A percentile compares a stretch with the other conserved stretches of the same genome.
Conservation (phyloP, 345 rosid species). For the Linum tenue region DNA sequence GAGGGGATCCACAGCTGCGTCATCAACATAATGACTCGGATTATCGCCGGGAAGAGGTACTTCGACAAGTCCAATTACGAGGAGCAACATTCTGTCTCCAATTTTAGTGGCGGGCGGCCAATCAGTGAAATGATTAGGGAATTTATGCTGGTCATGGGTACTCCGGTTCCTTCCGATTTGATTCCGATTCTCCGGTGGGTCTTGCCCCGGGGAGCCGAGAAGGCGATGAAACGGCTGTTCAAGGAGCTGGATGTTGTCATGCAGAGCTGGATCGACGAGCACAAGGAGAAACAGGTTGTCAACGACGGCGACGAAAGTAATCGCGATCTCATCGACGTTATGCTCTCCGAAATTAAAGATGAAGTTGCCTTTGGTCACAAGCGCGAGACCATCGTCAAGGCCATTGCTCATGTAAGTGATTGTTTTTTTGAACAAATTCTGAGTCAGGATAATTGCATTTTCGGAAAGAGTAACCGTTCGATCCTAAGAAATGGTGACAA, state of each 20-base stretch:
- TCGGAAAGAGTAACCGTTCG: too few species aligned
- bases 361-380: neutral
- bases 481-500: too few species aligned
- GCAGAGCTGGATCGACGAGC: constrained; percentile 10
- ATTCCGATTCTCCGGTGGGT: constrained; percentile 9
- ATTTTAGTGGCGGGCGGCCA: neutral
- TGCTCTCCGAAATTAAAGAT: constrained; percentile 4
- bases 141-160: neutral
- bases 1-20: neutral
- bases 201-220: neutral
- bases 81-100: neutral
- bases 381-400: constrained; percentile 8
- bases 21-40: constrained; percentile 6
- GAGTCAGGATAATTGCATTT: too few species aligned
- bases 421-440: neutral
- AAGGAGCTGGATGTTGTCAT: constrained; percentile 6
- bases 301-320: neutral
- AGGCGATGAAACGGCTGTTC: neutral
- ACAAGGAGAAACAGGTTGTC: neutral
- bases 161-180: constrained; percentile 10
- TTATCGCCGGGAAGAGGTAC: constrained; percentile 9
- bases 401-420: constrained; percentile 2
- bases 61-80: neutral
- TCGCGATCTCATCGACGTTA: constrained; percentile 8
- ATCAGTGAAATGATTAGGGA: constrained; percentile 3